Evolutionary conservation across 352 stramenopile genomes (phyloP), one percentile per base, ranked within the genome.

Genomic region (Plasmopara muralis): DNA sequence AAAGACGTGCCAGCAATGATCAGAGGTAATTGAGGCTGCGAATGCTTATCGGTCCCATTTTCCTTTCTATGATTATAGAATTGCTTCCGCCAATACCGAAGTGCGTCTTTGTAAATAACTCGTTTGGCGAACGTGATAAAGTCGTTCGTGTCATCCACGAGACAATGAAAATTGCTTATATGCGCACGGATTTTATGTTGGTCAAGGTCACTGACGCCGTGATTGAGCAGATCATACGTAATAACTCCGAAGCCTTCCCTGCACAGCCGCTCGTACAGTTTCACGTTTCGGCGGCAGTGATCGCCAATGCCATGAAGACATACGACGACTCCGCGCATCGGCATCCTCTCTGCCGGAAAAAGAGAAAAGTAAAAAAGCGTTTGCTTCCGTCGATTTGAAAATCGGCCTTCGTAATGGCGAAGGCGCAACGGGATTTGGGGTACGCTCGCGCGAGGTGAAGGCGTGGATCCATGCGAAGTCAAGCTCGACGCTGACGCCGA

Each of bases 141-240:
- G 35, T 62, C 57, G 49, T 83, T 77, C 15, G 66, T 73, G 49
- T 83, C 72, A 37, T 80, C 67, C 25, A 83, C 62, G n/a, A 83
- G 55, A 52, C 76, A 49, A 0, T 30, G 57, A 35, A 78, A 78
- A 28, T 64, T 57, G 42, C 64, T 54, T 16, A 72, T 50, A 57
- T 78, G 69, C 12, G 62, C 66, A 18, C 70, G 70, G 20, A 65
- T 66, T 35, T 57, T 58, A 47, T 72, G 57, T 14, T 55, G 47
- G 38, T 71, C 56, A 29, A 63, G 50, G 50, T 76, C 70, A 38
- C 72, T 83, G 31, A 69, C 51, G 10, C 72, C 72, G 58, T 80
- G 72, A 43, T 69, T 72, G 6, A 79, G 45, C 49, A 75, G 54
- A 46, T 83, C 72, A 55, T 79, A 79, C 10, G 72, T 70, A 42